Evolutionary conservation across 2,329 filamentous ascomycete species (phyloP), one percentile per base, ranked within the genome.

Genomic region (Dothidotthia symphoricarpi): DNA sequence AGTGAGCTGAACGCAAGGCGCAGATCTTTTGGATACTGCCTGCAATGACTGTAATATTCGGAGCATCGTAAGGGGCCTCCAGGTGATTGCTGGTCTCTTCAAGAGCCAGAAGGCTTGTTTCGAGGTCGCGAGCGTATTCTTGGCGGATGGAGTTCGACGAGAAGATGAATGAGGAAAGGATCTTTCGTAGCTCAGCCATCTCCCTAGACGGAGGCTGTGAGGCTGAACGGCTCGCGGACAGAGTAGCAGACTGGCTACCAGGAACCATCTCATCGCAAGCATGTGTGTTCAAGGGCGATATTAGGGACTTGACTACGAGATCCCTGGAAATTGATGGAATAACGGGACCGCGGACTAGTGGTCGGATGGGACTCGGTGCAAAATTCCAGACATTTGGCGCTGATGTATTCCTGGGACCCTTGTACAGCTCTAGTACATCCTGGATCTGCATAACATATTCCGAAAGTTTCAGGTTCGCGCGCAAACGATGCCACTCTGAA

Each of bases 401-500:
- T 14, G 40, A 37, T 11, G 27, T 36, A 33, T 43, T 40, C 9
- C 15, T 47, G 14, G 13, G 15, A 31, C 41, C 42, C 8, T 54
- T 53, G 31, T 65, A 57, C 3, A 34, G 37, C 31, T 67, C 38
- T 11, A 78, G 39, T 8, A 74, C 49, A 1, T 31, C 8, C 36
- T 78, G 72, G 0, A 74, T 67, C 25, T 66, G 34, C 7, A 56
- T 28, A 3, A 77, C 39, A 45, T 77, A 71, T 0, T 51, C 31
- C 0, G 63, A 69, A 0, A 80, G 64, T 16, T 72, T 60, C 5
- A 63, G 41, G 32, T 80, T 80, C 8, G 67, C 59, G 27, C 61
- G 71, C 2, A 75, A 46, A 0, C 70, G 66, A 6, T 62, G 38
- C 76, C 76, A 80, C 36, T 76, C 70, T 0, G 67, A 67, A 0